phyloP scores from a whole-genome alignment of 2,329 filamentous ascomycete genomes.

The Calonectria pteridis region DNA sequence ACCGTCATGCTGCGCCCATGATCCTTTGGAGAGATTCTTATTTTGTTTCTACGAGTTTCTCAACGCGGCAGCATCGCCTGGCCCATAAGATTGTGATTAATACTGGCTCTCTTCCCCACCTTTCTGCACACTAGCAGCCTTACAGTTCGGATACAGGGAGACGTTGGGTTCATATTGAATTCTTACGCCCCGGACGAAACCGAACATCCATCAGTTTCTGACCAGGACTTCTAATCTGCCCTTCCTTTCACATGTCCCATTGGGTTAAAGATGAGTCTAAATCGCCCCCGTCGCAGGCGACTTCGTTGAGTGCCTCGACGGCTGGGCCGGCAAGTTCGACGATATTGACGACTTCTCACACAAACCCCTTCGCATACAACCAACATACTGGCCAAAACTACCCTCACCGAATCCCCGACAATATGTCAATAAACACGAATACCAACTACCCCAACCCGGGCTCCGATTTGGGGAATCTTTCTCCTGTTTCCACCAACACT shows the following conservation, averaged over 20 bases:
- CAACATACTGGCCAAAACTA: conserved; percentile 21
- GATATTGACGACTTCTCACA: conserved; percentile 13
- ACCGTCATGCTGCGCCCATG: conserved; percentile 11
- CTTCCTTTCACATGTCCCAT: conserved; percentile 33
- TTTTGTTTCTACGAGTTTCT: conserved; percentile 13
- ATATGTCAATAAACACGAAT: conserved; percentile 6
- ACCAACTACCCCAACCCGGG: not conserved
- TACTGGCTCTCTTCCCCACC: conserved; percentile 11
- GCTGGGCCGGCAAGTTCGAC: conserved; percentile 17
- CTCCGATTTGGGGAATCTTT: not conserved
- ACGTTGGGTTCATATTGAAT: not conserved
- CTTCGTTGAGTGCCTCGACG: conserved; percentile 22
- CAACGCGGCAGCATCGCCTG: not conserved
- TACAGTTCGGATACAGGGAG: not conserved
- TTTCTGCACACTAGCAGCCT: not conserved
- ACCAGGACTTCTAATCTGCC: not conserved
- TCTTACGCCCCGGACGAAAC: not conserved
- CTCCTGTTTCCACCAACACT: conserved; percentile 18
- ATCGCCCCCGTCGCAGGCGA: conserved; percentile 36
- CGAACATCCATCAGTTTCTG: not conserved
- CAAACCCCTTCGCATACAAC: conserved; percentile 21
- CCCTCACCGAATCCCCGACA: conserved; percentile 21
- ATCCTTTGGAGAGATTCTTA: conserved; percentile 12
- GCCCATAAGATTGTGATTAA: not conserved
- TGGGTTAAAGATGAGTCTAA: conserved; percentile 39